Evolutionary conservation across 768 basidiomycete genomes (phyloP), one percentile per base, ranked within the genome.

Genomic region (Amyloporia xantha): DNA sequence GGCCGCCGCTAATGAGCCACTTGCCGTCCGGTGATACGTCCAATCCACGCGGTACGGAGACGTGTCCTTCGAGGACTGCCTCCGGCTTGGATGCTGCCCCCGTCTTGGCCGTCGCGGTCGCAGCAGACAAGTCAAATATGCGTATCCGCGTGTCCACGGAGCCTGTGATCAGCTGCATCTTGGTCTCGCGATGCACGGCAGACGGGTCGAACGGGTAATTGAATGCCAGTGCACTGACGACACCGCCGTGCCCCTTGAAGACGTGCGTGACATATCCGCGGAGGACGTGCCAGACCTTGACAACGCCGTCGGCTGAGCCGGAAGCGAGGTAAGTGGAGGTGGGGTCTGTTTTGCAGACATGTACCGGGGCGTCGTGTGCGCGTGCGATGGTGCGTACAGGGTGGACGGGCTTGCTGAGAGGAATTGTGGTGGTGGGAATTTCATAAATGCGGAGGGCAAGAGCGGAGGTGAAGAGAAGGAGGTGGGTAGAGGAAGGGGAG

Each of bases 221-320:
- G 69, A 94, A 99, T 21, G 77, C 71, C 51, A 98, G 70, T 13
- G 95, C 93, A 56, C 87, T 90, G 63, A 99, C 85, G 51, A 96
- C 90, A n/a, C 96, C 96, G 4, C 94, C 96, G 62, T 98, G 96
- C 2, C 94, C 95, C 60, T 87, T 88, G 75, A 95, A 92, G 11
- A 93, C 76, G 65, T 99, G 96, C 0, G 96, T 99, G 26, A 89
- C 80, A 62, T 84, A 93, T 27, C 92, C 94, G 21, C 83, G 83
- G 3, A 74, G 67, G 40, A 93, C 82, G 63, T 96, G 86, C 93
- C 93, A 98, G 9, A 99, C 91, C 71, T 97, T 98, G 39, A 97
- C 96, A 26, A 90, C 77, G 20, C 96, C 95, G 55, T 99, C 96
- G 5, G 95, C 91, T 10, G 95, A 88, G 1, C 96, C 96, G 15